Evolutionary conservation across 192 early-diverging fungal species (phyloP), one percentile per base, ranked within the genome.

Genomic region (Umbelopsis ramanniana): DNA sequence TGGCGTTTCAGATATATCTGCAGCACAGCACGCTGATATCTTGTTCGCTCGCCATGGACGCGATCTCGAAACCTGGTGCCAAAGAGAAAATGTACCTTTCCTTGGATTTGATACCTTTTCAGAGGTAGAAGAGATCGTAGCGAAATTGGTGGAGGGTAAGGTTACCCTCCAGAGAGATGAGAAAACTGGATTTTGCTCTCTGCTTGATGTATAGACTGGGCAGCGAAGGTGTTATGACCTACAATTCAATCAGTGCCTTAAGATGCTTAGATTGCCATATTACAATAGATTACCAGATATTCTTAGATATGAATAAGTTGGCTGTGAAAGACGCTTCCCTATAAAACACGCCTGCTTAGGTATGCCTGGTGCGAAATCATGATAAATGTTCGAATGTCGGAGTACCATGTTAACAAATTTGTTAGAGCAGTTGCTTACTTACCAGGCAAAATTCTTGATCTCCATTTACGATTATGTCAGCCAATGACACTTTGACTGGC

Each of bases 1-100:
- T 76, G 92, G 93, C 50, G 85, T 94, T 15, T 89, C 86, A 3
- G 93, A 94, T 72, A 81, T 94, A 24, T 87, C 86, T 12, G 93
- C 91, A 23, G 92, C 93, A 17, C 75, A 83, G n/a, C 86, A 92
- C 26, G 91, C 91, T 0, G 92, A 94, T 54, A 52, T 91, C 21
- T 76, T 94, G 29, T 93, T 94, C 79, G 92, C 92, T 5, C 87
- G 91, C 68, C 76, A 81, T 45, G 92, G 87, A 38, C 84, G 90
- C 60, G 86, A 91, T 72, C 72, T 94, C 66, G 91, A 90, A 76
- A 83, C 66, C 17, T 94, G 86, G 76, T 94, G 93, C 73, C 46
- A 69, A 67, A 73, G 81, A 4, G 82, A 93, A 70, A 80, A 82
- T 26, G 82, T 93, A 40, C 76, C 82, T 4, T 85, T 87, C 66